Conservation (phyloP, 1,284 basidiomycete genomes). For the Volvariella volvacea region DNA sequence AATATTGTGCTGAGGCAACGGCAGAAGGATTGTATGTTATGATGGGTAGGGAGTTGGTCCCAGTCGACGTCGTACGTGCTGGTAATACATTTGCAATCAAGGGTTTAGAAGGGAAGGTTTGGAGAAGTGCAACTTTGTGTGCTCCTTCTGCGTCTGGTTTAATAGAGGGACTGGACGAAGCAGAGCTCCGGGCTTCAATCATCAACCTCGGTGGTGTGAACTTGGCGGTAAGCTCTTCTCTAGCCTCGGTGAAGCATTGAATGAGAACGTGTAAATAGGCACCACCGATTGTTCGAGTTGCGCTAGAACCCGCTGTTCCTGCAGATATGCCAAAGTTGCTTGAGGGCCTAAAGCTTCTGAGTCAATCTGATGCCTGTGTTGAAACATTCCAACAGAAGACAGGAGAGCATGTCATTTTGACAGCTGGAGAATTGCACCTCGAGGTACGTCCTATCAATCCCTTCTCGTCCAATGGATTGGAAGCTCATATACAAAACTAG, state of each 20-base stretch:
- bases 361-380: constrained; percentile 96
- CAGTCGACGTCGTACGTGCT: constrained; percentile 81
- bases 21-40: constrained; percentile 88
- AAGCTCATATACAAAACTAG: constrained; percentile 29
- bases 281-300: constrained; percentile 92
- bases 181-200: constrained; percentile 44
- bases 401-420: constrained; percentile 95
- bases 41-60: constrained; percentile 94
- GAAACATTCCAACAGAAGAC: constrained; percentile 96
- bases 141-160: constrained; percentile 46
- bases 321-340: constrained; percentile 94
- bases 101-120: constrained; percentile 87
- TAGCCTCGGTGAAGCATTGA: background rate
- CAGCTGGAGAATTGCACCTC: constrained; percentile 93
- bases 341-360: constrained; percentile 82
- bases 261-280: constrained; percentile 36
- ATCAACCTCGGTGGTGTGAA: constrained; percentile 82
- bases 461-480: constrained; percentile 5
- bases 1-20: constrained; percentile 56
- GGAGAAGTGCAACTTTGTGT: constrained; percentile 89
- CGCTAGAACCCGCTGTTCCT: constrained; percentile 83
- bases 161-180: constrained; percentile 21
- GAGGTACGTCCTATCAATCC: constrained; percentile 54
- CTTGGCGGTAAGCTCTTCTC: constrained; percentile 48
- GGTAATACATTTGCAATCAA: constrained; percentile 95